Evolutionary conservation across 1,139 yeast genomes (phyloP).

Genomic region (Diutina siamensis): DNA sequence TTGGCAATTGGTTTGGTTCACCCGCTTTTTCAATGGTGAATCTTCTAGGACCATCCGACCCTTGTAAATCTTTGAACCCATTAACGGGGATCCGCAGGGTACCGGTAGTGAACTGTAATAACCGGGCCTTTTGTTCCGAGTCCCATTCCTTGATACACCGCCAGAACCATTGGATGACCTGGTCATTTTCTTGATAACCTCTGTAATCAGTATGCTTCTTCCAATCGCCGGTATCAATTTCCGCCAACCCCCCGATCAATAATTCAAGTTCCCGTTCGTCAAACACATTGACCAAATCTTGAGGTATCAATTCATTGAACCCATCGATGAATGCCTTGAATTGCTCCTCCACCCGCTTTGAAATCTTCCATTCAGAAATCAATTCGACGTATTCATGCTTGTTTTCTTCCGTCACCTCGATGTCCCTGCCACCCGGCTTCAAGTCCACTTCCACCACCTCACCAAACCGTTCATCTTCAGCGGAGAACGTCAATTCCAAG

Average conservation of each 20-base stretch:
- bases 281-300: conserved; percentile 88
- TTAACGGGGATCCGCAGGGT: conserved; percentile 97
- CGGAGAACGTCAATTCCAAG: conserved; percentile 81
- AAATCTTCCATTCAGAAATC: conserved; percentile 93
- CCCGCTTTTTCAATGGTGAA: conserved; percentile 98
- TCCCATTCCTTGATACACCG: conserved; percentile 89
- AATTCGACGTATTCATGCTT: conserved; percentile 92
- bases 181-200: conserved; percentile 94
- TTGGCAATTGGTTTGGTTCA: conserved; percentile 84
- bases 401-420: conserved; percentile 89
- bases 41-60: conserved; percentile 97
- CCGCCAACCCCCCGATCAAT: conserved; percentile 96
- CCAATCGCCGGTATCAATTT: conserved; percentile 97
- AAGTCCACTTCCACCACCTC: conserved; percentile 83
- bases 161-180: conserved; percentile 98
- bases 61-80: conserved; percentile 96
- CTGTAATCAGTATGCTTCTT: conserved; percentile 96
- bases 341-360: conserved; percentile 88
- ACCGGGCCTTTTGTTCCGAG: conserved; percentile 89
- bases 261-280: conserved; percentile 96
- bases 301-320: conserved; percentile 93
- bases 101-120: conserved; percentile 95
- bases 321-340: conserved; percentile 95
- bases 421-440: conserved; percentile 76
- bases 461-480: conserved; percentile 95